Evolutionary conservation across 495 filamentous ascomycete genomes (phyloP), one percentile per base, ranked within the genome.

Genomic region (Xylona heveae): DNA sequence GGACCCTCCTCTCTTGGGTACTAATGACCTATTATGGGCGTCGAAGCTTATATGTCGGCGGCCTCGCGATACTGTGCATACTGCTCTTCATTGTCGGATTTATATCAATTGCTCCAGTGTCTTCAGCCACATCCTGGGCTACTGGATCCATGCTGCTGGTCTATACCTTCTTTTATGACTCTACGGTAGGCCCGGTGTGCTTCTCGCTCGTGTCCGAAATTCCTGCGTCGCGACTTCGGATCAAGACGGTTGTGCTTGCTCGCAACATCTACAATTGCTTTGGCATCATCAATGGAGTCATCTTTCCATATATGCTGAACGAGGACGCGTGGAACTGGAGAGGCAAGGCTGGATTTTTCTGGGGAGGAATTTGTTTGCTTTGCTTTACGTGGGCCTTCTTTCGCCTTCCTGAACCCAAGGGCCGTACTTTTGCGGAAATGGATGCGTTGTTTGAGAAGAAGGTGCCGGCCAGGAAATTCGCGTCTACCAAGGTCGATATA

Each of bases 321-420:
- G 72, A 74, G 0, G 53, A 50, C 0, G 74, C 67, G 0, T 82
- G 77, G 76, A 45, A 78, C 49, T 85, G 74, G 76, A 54, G 62
- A 28, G 77, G 75, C 39, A 78, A 66, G 36, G 59, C 74, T n/a
- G 75, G 73, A n/a, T 79, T 84, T 50, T 80, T 83, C 59, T 84
- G 73, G 74, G 73, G 63, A 6, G 74, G 69, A 0, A 67, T 69
- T 31, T 78, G 74, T 48, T 77, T 78, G 53, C 46, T 68, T 22
- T 79, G 73, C 49, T 65, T 80, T 34, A 50, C 79, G 3, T 83
- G 77, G 48, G 64, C 66, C 0, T 83, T 68, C 51, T 80, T 80
- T 61, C 66, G 77, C 5, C 61, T 83, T 1, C 77, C 77, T 0
- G 77, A 83, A 39, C 75, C 77, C 0, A 49, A 52, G 1, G 77